phyloP scores from a whole-genome alignment of 2,329 filamentous ascomycete genomes.

The Xylariaceae sp. region DNA sequence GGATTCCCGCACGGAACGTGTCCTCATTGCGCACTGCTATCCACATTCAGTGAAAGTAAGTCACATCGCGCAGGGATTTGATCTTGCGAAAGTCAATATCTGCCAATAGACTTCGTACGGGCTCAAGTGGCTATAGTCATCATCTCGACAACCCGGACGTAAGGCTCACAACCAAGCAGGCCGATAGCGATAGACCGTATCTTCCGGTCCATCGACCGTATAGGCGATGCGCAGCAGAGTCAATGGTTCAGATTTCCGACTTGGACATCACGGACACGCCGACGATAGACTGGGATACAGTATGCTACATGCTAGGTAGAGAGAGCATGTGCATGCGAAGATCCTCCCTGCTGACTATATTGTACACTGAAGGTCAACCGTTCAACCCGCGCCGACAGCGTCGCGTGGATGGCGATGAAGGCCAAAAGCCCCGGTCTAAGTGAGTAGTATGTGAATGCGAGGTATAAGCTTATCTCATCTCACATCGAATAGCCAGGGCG shows the following conservation, averaged over 20 bases:
- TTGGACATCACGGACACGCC: slow-evolving; percentile 7
- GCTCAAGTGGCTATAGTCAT: not conserved
- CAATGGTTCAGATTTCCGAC: not conserved
- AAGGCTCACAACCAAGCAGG: not conserved
- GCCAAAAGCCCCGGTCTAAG: not conserved
- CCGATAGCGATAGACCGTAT: not conserved
- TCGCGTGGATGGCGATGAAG: not conserved
- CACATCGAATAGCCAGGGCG: not conserved
- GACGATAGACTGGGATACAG: slow-evolving; percentile 7
- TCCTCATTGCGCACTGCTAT: too few species aligned
- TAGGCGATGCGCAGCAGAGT: not conserved
- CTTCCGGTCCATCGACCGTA: not conserved
- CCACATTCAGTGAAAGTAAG: too few species aligned
- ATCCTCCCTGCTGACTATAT: slow-evolving; percentile 15
- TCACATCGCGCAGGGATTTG: too few species aligned
- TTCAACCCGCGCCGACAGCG: not conserved
- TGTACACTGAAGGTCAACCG: not conserved
- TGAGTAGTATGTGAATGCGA: not conserved
- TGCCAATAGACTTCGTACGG: not conserved
- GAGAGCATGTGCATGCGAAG: not conserved
- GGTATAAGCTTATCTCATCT: slow-evolving; percentile 24
- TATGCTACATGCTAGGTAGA: not conserved
- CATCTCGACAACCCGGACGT: not conserved
- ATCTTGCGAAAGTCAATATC: too few species aligned
- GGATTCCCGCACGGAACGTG: too few species aligned